phyloP scores from a whole-genome alignment of 1,139 yeast species.

The Blastobotrys malaysiensis region DNA sequence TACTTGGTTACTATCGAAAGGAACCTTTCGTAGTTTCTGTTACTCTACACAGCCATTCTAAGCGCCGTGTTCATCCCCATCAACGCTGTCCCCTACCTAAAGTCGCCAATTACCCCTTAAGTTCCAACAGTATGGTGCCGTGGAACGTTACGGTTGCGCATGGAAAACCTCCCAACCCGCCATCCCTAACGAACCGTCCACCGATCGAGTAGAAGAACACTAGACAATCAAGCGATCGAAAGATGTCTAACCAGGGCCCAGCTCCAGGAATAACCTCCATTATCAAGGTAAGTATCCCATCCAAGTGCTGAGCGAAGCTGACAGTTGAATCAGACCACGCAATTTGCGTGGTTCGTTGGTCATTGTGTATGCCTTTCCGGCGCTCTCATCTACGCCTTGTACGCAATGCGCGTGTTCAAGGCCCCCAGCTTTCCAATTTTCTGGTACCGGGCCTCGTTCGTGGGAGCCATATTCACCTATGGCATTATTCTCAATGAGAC shows the following conservation, averaged over 20 bases:
- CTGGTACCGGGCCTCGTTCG: constrained; percentile 57
- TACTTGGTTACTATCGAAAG: no score
- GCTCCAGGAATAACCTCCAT: neutral
- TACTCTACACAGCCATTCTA: no score
- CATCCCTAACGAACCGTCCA: neutral
- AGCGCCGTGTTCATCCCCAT: no score
- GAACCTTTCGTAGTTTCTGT: no score
- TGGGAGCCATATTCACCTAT: constrained; percentile 68
- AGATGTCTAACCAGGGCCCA: neutral
- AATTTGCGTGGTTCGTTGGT: constrained; percentile 59
- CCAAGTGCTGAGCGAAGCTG: neutral
- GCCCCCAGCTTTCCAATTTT: constrained; percentile 36
- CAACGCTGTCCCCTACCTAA: no score
- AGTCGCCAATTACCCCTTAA: no score
- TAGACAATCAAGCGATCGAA: neutral
- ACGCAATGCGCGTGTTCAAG: constrained; percentile 31
- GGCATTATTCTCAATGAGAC: constrained; percentile 69
- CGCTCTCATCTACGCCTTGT: constrained; percentile 48
- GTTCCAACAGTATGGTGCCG: no score
- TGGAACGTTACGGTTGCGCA: neutral
- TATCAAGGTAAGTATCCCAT: neutral
- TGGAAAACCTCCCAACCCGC: neutral
- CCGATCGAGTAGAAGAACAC: neutral
- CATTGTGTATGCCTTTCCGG: constrained; percentile 61
- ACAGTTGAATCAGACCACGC: constrained; percentile 36